Evolutionary conservation across 805 yeast genomes (phyloP).

Genomic region (Metschnikowia kunwiensis): DNA sequence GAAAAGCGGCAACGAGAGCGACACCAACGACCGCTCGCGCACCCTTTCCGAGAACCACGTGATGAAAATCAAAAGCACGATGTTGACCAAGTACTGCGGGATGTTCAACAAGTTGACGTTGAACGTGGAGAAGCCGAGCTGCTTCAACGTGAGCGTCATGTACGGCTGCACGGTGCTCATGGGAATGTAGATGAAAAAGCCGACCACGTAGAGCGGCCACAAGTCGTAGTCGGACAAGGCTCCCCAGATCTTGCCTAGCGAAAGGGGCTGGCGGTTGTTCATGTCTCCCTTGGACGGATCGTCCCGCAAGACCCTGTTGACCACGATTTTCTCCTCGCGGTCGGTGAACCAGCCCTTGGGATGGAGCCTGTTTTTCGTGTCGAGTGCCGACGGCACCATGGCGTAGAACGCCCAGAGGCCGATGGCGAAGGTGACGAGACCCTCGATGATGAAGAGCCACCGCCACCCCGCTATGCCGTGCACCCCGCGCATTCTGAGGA

Average conservation of each 20-base stretch:
- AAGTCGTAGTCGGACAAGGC: slow-evolving; percentile 49
- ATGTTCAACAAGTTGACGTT: slow-evolving; percentile 50
- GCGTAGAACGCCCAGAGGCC: slow-evolving; percentile 44
- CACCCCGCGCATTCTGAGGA: slow-evolving; percentile 48
- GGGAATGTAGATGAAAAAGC: slow-evolving; percentile 35
- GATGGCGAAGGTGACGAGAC: slow-evolving; percentile 50
- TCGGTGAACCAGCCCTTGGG: slow-evolving; percentile 50
- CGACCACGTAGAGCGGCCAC: slow-evolving; percentile 52
- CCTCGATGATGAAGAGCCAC: slow-evolving; percentile 65
- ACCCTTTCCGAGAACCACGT: slow-evolving; percentile 24
- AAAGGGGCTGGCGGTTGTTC: slow-evolving; percentile 58
- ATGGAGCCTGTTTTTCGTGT: slow-evolving; percentile 48
- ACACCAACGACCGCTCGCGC: slow-evolving; percentile 23
- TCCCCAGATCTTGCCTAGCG: slow-evolving; percentile 36
- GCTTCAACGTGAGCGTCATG: slow-evolving; percentile 46
- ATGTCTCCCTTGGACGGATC: slow-evolving; percentile 62
- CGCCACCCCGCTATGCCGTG: slow-evolving; percentile 53
- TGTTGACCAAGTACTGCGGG: slow-evolving; percentile 28
- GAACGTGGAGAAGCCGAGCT: slow-evolving; percentile 51
- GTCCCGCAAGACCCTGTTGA: slow-evolving; percentile 56
- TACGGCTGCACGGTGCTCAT: slow-evolving; percentile 28
- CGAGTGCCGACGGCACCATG: slow-evolving; percentile 56
- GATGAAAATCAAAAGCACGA: slow-evolving; percentile 2
- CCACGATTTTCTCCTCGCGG: slow-evolving; percentile 54
- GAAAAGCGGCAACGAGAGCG: slow-evolving; percentile 25